A percentile compares a stretch with the other conserved stretches of the same genome.
phyloP scores from a whole-genome alignment of 768 basidiomycete genomes.

The Leccinum subgranulosum region DNA sequence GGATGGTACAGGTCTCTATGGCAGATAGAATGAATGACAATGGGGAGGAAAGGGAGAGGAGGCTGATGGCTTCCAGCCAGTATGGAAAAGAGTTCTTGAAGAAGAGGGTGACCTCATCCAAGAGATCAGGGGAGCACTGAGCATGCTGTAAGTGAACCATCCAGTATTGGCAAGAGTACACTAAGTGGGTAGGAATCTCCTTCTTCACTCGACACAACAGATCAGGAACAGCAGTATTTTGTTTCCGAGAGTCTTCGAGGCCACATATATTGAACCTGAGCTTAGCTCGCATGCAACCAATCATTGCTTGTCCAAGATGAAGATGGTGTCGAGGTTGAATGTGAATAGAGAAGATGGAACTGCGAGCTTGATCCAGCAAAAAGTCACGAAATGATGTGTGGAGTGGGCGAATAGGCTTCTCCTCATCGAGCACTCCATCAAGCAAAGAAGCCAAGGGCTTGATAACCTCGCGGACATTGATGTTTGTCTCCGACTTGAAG shows the following conservation, averaged over 20 bases:
- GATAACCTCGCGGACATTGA: neutral
- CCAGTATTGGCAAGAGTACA: neutral
- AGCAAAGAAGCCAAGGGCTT: neutral
- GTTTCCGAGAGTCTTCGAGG: neutral
- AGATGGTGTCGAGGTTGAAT: neutral
- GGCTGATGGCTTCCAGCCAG: neutral
- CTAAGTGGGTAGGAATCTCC: neutral
- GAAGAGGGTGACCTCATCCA: neutral
- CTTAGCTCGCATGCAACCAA: neutral
- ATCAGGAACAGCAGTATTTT: neutral
- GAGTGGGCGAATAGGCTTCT: neutral
- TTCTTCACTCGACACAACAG: neutral
- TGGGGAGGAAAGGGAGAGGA: neutral
- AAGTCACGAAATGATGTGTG: neutral
- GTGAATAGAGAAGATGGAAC: neutral
- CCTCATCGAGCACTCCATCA: neutral
- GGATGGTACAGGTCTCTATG: neutral
- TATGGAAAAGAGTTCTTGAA: neutral
- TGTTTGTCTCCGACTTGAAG: neutral
- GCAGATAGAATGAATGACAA: neutral
- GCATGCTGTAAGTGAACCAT: neutral
- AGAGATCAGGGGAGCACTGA: neutral
- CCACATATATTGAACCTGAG: neutral
- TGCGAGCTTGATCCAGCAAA: neutral
- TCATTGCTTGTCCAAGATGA: neutral